phyloP scores from a whole-genome alignment of 371 early-diverging fungal genomes.

The Coemansia sp. region DNA sequence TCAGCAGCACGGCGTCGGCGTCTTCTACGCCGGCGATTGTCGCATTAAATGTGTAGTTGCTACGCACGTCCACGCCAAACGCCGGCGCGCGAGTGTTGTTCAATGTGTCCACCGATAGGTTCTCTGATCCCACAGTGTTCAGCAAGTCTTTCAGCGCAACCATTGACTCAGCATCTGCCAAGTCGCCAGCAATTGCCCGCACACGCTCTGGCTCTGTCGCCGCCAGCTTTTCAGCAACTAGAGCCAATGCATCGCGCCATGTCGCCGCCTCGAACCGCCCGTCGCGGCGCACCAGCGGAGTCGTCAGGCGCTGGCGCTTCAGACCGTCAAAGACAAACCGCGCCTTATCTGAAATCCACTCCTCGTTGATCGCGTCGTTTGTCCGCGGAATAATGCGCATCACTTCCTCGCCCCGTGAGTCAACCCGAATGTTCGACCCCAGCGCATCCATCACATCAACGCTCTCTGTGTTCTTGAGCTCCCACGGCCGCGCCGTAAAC shows the following conservation, averaged over 20 bases:
- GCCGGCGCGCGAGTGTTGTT: constrained; percentile 60
- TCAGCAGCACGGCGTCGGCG: constrained; percentile 86
- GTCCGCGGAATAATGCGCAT: constrained; percentile 92
- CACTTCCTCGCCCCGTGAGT: constrained; percentile 94
- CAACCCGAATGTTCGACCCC: constrained; percentile 92
- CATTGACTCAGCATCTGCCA: constrained; percentile 82
- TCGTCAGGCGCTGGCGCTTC: constrained; percentile 90
- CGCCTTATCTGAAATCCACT: constrained; percentile 98
- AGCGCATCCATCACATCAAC: constrained; percentile 94
- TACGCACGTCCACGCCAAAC: constrained; percentile 77
- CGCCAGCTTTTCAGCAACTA: constrained; percentile 66
- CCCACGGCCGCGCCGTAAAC: constrained; percentile 95
- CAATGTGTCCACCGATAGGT: constrained; percentile 73
- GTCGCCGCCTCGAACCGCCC: constrained; percentile 79
- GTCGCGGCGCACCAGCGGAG: constrained; percentile 83
- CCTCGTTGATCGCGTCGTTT: constrained; percentile 96
- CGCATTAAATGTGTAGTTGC: constrained; percentile 85
- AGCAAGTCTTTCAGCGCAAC: constrained; percentile 90
- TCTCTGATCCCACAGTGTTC: constrained; percentile 82
- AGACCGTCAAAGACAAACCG: constrained; percentile 94
- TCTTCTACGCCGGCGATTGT: constrained; percentile 85
- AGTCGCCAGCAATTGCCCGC: constrained; percentile 88
- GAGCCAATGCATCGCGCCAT: constrained; percentile 84
- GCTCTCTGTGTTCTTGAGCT: constrained; percentile 92
- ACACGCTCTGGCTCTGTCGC: constrained; percentile 62